Conservation (phyloP, 2,329 filamentous ascomycete genomes). For the Remersonia thermophila region DNA sequence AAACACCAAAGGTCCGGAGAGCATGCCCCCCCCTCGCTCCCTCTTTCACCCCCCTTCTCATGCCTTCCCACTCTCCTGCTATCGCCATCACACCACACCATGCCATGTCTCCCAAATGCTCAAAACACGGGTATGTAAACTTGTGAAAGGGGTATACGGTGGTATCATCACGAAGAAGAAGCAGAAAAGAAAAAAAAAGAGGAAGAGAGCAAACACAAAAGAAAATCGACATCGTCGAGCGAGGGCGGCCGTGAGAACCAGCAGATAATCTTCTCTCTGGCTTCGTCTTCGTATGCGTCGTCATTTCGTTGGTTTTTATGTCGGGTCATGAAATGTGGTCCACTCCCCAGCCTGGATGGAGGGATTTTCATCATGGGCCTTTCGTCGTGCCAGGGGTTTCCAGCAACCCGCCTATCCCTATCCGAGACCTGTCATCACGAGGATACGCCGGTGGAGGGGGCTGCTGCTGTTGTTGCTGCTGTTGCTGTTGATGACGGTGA, state of each 20-base stretch:
- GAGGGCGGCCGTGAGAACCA: too few relatives aligned
- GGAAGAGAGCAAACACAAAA: background rate
- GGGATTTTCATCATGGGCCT: slow-evolving; percentile 7
- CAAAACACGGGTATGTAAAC: slow-evolving; percentile 2
- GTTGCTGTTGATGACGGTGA: background rate
- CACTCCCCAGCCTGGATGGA: too few relatives aligned
- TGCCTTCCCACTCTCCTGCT: background rate
- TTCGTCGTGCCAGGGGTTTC: slow-evolving; percentile 38
- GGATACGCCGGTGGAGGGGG: slow-evolving; percentile 7
- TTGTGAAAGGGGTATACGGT: slow-evolving; percentile 5
- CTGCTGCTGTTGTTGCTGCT: background rate
- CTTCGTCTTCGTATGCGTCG: too few relatives aligned
- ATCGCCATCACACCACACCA: background rate
- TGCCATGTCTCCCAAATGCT: slow-evolving; percentile 4
- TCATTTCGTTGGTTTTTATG: too few relatives aligned
- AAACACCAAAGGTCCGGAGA: too few relatives aligned
- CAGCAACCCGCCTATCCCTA: slow-evolving; percentile 51
- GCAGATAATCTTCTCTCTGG: too few relatives aligned
- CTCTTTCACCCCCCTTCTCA: too few relatives aligned
- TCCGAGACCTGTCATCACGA: slow-evolving; percentile 40
- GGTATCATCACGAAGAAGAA: slow-evolving; percentile 9
- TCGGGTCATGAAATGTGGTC: too few relatives aligned
- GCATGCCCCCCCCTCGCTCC: too few relatives aligned
- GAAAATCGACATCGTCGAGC: background rate
- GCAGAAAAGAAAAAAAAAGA: slow-evolving; percentile 1